Percentiles rank a stretch among this genome's conserved stretches.
Evolutionary conservation across 1,284 basidiomycete genomes (phyloP).

Genomic region (Mycosarcoma maydis): DNA sequence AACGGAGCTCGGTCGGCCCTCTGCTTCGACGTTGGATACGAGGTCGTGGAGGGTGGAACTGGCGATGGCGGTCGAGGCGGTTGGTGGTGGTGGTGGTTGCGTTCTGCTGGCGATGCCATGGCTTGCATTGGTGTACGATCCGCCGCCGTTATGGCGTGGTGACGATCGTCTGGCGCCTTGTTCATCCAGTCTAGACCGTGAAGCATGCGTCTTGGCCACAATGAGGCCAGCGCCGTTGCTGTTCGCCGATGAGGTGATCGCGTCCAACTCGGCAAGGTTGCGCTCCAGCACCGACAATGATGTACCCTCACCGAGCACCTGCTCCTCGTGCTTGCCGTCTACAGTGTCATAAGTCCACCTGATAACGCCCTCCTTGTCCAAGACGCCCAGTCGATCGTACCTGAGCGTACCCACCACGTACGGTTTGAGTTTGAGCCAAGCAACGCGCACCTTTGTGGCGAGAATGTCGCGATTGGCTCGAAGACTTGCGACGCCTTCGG

Average conservation of each 20-base stretch:
- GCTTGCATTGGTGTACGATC: background rate
- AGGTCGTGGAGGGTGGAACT: background rate
- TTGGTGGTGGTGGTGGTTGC: background rate
- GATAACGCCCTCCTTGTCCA: conserved; percentile 46
- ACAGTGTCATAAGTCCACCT: conserved; percentile 52
- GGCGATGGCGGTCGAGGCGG: background rate
- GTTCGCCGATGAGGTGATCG: conserved; percentile 2
- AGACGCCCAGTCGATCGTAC: conserved; percentile 49
- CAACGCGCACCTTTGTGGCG: conserved; percentile 59
- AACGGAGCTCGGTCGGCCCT: conserved; percentile 14
- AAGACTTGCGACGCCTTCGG: conserved; percentile 37
- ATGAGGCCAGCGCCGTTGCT: background rate
- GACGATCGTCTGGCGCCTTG: background rate
- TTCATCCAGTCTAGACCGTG: conserved; percentile 5
- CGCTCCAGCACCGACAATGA: conserved; percentile 43
- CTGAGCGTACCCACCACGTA: conserved; percentile 55
- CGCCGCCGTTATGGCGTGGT: conserved; percentile 2
- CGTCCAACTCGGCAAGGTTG: conserved; percentile 51
- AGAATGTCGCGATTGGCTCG: conserved; percentile 57
- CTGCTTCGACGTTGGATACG: conserved; percentile 5
- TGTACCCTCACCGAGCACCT: conserved; percentile 54
- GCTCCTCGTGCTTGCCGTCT: conserved; percentile 47
- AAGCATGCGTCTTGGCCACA: conserved; percentile 8
- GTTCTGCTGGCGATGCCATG: background rate
- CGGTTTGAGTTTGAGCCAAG: conserved; percentile 56